Conservation (phyloP, 1,284 basidiomycete species). For the Malassezia japonica region DNA sequence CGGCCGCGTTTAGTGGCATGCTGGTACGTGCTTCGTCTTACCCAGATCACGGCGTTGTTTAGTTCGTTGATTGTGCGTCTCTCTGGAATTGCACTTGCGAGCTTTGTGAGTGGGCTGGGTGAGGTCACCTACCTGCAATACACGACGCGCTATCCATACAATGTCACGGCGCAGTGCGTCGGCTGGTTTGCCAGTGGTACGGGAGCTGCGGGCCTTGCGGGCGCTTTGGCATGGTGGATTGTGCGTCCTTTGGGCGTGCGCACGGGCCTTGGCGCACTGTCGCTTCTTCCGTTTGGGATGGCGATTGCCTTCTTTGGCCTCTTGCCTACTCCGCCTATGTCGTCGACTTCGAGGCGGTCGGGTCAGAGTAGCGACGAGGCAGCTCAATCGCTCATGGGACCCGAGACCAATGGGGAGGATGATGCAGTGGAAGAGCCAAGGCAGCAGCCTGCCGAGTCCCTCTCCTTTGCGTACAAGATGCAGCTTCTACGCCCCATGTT, state of each 20-base stretch:
- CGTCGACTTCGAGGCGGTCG: not conserved
- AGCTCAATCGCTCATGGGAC: not conserved
- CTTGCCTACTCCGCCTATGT: not conserved
- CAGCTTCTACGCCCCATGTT: slow-evolving; percentile 38
- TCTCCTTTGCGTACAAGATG: slow-evolving; percentile 39
- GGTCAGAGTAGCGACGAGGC: not conserved
- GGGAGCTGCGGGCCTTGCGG: slow-evolving; percentile 82
- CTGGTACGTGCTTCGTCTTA: too few relatives aligned
- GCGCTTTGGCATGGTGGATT: slow-evolving; percentile 90
- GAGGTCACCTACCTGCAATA: slow-evolving; percentile 90
- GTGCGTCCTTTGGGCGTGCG: slow-evolving; percentile 74
- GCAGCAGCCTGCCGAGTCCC: not conserved
- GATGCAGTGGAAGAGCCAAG: too few relatives aligned
- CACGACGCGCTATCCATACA: slow-evolving; percentile 58
- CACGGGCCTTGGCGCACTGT: slow-evolving; percentile 59
- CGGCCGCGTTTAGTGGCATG: slow-evolving; percentile 39
- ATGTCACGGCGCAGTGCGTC: slow-evolving; percentile 20
- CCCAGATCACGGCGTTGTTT: slow-evolving; percentile 69
- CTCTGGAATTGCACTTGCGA: slow-evolving; percentile 76
- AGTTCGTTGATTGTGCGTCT: slow-evolving; percentile 63
- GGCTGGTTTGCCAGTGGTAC: slow-evolving; percentile 61
- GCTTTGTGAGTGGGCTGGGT: slow-evolving; percentile 84
- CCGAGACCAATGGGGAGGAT: not conserved
- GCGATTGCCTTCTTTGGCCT: slow-evolving; percentile 24
- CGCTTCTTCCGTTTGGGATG: slow-evolving; percentile 35